Evolutionary conservation across 2,329 filamentous ascomycete species (phyloP).

Genomic region (Phialemonium atrogriseum): DNA sequence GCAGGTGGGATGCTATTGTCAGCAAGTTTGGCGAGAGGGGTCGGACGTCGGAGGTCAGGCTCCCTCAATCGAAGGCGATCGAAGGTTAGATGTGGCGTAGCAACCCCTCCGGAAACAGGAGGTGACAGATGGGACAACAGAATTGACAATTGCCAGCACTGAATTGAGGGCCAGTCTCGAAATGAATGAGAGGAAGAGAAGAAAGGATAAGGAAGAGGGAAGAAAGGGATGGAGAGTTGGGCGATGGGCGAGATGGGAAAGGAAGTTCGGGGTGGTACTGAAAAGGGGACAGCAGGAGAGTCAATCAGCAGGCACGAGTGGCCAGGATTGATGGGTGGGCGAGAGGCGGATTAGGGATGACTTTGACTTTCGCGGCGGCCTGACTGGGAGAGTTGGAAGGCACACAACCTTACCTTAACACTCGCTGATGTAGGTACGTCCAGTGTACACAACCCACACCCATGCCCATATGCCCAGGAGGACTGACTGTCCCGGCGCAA

Average conservation of each 20-base stretch:
- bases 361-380: too few species aligned
- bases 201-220: conserved; percentile 6
- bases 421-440: too few species aligned
- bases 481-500: too few species aligned
- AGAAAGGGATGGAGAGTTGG: conserved; percentile 6
- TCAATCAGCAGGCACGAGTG: conserved; percentile 8
- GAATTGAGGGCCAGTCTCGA: neutral
- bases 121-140: neutral
- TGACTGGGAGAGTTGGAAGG: too few species aligned
- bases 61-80: conserved; percentile 14
- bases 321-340: neutral
- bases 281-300: too few species aligned
- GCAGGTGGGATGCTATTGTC: neutral
- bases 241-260: neutral
- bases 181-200: conserved; percentile 1
- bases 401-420: too few species aligned
- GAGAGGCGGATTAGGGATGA: neutral
- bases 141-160: conserved; percentile 3
- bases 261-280: too few species aligned
- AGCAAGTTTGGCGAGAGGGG: neutral
- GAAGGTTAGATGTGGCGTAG: conserved; percentile 12
- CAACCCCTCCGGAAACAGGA: conserved; percentile 1
- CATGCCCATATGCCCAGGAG: too few species aligned
- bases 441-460: too few species aligned
- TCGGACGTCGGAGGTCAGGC: neutral